These are phyloP conservation scores for Arthrobotrys sphaeroides DNA, from an alignment of 2,329 filamentous ascomycete species.

Conservation along the genomic window DNA sequence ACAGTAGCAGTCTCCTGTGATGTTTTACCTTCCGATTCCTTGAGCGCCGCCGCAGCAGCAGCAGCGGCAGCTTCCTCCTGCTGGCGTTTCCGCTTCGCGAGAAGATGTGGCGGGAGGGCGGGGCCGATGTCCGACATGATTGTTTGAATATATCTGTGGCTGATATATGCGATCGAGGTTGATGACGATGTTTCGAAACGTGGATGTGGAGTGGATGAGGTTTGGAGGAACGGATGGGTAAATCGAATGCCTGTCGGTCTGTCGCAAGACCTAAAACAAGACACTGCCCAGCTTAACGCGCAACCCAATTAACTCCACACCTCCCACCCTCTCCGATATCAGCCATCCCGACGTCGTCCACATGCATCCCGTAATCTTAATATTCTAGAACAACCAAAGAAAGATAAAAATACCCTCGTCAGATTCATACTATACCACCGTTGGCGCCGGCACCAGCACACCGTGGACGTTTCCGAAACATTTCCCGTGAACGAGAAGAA, in stretches of 20 bases:
- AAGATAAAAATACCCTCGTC: not conserved
- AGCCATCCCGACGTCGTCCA: slow-evolving; percentile 4
- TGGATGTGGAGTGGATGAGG: not conserved
- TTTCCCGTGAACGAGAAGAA: slow-evolving; percentile 24
- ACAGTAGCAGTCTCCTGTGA: slow-evolving; percentile 36
- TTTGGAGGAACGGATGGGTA: not conserved
- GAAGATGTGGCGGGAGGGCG: slow-evolving; percentile 60
- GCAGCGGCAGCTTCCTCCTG: slow-evolving; percentile 57
- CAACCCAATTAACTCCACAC: slow-evolving; percentile 35
- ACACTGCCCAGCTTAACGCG: slow-evolving; percentile 36
- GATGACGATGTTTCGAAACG: slow-evolving; percentile 30
- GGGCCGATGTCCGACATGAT: slow-evolving; percentile 58
- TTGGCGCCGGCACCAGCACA: slow-evolving; percentile 32
- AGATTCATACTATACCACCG: not conserved
- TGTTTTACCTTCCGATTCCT: slow-evolving; percentile 53
- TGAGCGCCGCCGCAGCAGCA: slow-evolving; percentile 7
- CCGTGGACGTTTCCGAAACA: slow-evolving; percentile 3
- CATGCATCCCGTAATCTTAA: slow-evolving; percentile 3
- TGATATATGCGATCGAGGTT: slow-evolving; percentile 1
- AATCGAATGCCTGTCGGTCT: slow-evolving; percentile 2
- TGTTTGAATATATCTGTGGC: slow-evolving; percentile 15
- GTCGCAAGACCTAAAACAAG: slow-evolving; percentile 47
- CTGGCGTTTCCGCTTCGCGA: slow-evolving; percentile 60
- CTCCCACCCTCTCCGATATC: not conserved
- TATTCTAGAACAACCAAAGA: not conserved